Conservation (phyloP, 2,329 filamentous ascomycete genomes). For the Nothomitra cinnamomea region DNA sequence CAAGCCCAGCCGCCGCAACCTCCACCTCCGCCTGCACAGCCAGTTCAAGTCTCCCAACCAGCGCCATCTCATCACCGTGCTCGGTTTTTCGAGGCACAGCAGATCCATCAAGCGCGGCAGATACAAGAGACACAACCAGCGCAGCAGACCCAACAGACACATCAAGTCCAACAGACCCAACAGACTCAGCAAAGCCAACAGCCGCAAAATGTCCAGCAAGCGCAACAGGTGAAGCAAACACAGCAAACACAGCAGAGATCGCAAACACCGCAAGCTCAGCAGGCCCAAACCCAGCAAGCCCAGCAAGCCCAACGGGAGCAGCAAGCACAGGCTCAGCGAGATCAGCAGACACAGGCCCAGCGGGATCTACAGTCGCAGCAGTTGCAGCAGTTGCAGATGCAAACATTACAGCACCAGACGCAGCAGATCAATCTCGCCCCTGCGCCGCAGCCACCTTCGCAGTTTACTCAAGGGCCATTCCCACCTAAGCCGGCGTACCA, state of each 20-base stretch:
- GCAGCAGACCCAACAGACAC: slow-evolving; percentile 3
- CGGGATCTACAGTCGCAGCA: slow-evolving; percentile 9
- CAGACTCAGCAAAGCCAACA: neutral
- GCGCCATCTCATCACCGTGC: neutral
- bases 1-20: neutral
- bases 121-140: neutral
- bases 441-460: neutral
- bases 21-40: neutral
- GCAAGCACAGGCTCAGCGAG: neutral
- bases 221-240: neutral
- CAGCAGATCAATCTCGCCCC: neutral
- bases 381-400: slow-evolving; percentile 5
- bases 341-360: slow-evolving; percentile 3
- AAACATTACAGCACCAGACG: neutral
- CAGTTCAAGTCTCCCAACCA: neutral
- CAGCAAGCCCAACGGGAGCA: slow-evolving; percentile 8
- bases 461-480: neutral
- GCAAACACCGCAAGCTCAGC: slow-evolving; percentile 4
- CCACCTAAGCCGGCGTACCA: neutral
- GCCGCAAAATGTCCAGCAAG: slow-evolving; percentile 6
- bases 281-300: slow-evolving; percentile 10
- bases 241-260: slow-evolving; percentile 1
- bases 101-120: neutral
- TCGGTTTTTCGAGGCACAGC: neutral
- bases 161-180: slow-evolving; percentile 4